These are phyloP conservation scores for Alternaria atra DNA, from an alignment of 2,329 filamentous ascomycete species.

Conservation along the genomic window DNA sequence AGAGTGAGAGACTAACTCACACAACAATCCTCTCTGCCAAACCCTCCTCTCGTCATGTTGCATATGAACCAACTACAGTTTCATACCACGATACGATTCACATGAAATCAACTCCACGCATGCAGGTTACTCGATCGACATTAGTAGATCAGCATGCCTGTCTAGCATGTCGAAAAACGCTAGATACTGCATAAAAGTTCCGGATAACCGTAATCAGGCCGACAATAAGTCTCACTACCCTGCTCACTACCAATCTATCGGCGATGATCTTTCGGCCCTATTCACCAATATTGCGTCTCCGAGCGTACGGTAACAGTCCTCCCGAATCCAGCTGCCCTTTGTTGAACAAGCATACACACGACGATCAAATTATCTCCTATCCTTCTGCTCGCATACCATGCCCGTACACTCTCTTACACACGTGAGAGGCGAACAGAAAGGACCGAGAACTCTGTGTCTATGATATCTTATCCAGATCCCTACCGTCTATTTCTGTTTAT, in stretches of 20 bases:
- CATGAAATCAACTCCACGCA: neutral
- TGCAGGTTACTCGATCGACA: conserved; percentile 5
- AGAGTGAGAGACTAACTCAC: neutral
- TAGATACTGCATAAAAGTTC: neutral
- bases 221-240: neutral
- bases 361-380: neutral
- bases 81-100: neutral
- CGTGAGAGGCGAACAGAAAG: neutral
- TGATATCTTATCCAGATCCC: neutral
- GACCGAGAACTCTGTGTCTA: neutral
- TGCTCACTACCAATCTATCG: conserved; percentile 2
- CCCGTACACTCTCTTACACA: neutral
- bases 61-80: neutral
- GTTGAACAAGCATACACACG: neutral
- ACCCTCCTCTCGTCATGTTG: neutral
- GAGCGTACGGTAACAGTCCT: neutral
- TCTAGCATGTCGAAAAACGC: neutral
- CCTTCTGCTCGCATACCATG: neutral
- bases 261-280: conserved; percentile 1
- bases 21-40: neutral
- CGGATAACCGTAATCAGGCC: conserved; percentile 5
- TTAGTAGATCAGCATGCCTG: conserved; percentile 3
- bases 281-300: conserved; percentile 1
- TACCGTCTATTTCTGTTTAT: neutral
- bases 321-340: neutral